phyloP scores from a whole-genome alignment of 108 stramenopile genomes.

The Nannochloropsis gaditana region DNA sequence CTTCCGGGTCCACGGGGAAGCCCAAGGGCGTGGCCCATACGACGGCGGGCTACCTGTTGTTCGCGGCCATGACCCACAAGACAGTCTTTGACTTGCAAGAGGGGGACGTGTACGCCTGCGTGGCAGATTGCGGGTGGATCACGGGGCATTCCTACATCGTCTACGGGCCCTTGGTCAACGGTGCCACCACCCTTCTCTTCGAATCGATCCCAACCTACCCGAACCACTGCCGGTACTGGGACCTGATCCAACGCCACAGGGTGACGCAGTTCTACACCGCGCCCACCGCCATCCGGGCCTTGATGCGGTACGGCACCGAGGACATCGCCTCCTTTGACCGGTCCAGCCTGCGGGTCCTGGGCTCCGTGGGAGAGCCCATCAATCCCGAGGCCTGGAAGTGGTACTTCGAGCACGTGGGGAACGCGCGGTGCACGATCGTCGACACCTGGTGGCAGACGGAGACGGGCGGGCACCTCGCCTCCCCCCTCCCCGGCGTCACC shows the following conservation, averaged over 20 bases:
- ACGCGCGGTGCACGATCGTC: slow-evolving; percentile 73
- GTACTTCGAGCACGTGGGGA: slow-evolving; percentile 85
- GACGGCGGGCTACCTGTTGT: slow-evolving; percentile 86
- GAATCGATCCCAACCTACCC: slow-evolving; percentile 90
- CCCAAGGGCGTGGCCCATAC: slow-evolving; percentile 92
- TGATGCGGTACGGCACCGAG: slow-evolving; percentile 85
- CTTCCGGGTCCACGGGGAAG: slow-evolving; percentile 85
- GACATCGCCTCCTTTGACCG: slow-evolving; percentile 74
- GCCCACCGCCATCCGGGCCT: slow-evolving; percentile 90
- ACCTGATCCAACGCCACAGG: slow-evolving; percentile 77
- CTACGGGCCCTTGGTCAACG: slow-evolving; percentile 87
- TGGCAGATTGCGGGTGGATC: slow-evolving; percentile 94
- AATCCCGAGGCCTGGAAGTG: slow-evolving; percentile 98
- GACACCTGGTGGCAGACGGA: slow-evolving; percentile 99
- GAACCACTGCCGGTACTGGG: slow-evolving; percentile 84
- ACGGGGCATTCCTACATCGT: slow-evolving; percentile 96
- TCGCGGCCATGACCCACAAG: slow-evolving; percentile 73
- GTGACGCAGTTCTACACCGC: slow-evolving; percentile 85
- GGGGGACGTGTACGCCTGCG: slow-evolving; percentile 90
- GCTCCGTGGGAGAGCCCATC: slow-evolving; percentile 97
- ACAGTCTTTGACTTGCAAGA: slow-evolving; percentile 61
- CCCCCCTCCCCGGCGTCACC: slow-evolving; percentile 85
- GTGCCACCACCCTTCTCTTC: slow-evolving; percentile 86
- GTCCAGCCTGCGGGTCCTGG: slow-evolving; percentile 74
- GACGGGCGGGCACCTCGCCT: slow-evolving; percentile 90